These are phyloP conservation scores for Candida oleophila DNA, from an alignment of 805 yeast genomes.

Conservation along the genomic window DNA sequence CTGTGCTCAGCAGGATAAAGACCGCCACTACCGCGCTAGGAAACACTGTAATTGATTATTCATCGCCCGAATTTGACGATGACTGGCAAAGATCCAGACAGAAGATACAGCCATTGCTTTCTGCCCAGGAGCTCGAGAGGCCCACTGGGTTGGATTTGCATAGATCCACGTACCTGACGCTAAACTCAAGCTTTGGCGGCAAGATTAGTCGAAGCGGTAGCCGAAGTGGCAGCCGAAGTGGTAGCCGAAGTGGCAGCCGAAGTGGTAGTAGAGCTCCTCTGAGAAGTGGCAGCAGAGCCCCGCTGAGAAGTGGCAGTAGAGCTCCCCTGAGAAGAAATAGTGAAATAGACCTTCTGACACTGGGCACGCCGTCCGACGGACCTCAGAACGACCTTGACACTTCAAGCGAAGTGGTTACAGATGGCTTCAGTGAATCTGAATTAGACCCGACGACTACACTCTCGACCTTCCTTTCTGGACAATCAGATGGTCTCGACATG, in stretches of 20 bases:
- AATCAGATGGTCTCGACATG: neutral
- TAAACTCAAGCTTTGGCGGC: neutral
- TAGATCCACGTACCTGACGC: neutral
- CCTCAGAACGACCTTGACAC: too few species aligned
- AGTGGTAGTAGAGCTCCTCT: too few species aligned
- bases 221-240: neutral
- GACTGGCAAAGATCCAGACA: constrained; percentile 4
- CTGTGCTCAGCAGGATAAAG: neutral
- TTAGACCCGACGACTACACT: neutral
- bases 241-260: too few species aligned
- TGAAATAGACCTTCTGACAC: too few species aligned
- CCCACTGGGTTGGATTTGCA: neutral
- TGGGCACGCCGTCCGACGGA: too few species aligned
- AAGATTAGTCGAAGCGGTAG: neutral
- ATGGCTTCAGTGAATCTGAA: neutral
- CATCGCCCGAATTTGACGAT: constrained; percentile 1
- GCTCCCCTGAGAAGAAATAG: too few species aligned
- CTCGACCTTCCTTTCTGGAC: neutral
- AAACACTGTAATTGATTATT: constrained; percentile 2
- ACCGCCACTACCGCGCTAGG: neutral
- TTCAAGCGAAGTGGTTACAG: too few species aligned
- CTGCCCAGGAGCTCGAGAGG: neutral
- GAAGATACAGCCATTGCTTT: constrained; percentile 1
- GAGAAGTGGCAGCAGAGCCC: too few species aligned
- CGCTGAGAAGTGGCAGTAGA: too few species aligned